Evolutionary conservation across 2,329 filamentous ascomycete species (phyloP), one percentile per base, ranked within the genome.

Genomic region (Fusarium aywerte): DNA sequence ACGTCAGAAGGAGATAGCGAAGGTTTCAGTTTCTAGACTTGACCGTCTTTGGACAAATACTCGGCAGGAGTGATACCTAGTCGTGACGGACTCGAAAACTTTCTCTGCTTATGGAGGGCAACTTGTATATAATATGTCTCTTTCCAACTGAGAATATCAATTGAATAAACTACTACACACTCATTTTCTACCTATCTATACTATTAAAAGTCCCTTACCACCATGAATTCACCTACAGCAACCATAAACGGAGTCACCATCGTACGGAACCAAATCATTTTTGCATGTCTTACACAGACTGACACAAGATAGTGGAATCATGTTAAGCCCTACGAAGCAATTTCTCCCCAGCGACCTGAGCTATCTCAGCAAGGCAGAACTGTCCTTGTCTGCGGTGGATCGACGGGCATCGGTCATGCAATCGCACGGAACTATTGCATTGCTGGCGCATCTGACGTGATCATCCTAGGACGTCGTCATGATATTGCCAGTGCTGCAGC

Each of bases 371-470:
- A 73, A 2, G 81, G 81, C n/a, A 73, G 75, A 18, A 88, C 83
- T 1, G 85, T 90, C 7, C 80, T 92, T 10, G 87, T 93, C 73
- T 90, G 87, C 2, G 90, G 90, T 38, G 88, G 84, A n/a, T 85
- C 86, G 1, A 84, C 82, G 0, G 89, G 90, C 27, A 87, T 92
- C 44, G 90, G 90, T 1, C 85, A 87, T 56, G 85, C 87, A 1
- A 85, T 90, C 15, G 89, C 89, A 4, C 81, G 83, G 45, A 80
- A 88, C 44, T 92, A 83, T 65, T 75, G 78, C 11, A 57, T 69
- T 2, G 83, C 83, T 0, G 75, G 75, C 0, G 79, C 81, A 9
- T 51, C 73, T 3, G 71, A 67, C 2, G 72, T 84, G 25, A 76
- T 79, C 11, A 73, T 85, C 36, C 58, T 79, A 1, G 80, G 76